A percentile compares a stretch with the other conserved stretches of the same genome.
These are phyloP conservation scores for Purpureocillium takamizusanense DNA, from an alignment of 2,329 filamentous ascomycete species.

Conservation along the genomic window DNA sequence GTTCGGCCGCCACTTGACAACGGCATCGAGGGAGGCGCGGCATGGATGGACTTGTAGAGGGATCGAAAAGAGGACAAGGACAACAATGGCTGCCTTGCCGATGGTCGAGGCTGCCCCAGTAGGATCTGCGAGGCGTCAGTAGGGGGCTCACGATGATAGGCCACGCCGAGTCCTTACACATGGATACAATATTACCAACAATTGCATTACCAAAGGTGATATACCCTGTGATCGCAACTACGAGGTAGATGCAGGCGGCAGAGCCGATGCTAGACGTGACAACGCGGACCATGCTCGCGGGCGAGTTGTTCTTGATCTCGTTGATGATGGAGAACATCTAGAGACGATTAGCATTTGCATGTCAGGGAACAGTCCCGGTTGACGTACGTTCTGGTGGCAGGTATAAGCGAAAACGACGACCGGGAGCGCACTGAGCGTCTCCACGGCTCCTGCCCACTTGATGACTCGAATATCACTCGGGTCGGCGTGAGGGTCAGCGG, in stretches of 20 bases:
- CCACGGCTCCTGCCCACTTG: slow-evolving; percentile 68
- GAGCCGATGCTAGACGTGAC: slow-evolving; percentile 78
- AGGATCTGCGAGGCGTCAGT: slow-evolving; percentile 19
- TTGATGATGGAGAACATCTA: slow-evolving; percentile 99
- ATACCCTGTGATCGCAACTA: slow-evolving; percentile 92
- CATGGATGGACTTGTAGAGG: slow-evolving; percentile 94
- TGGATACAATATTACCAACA: slow-evolving; percentile 84
- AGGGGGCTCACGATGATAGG: too few relatives aligned
- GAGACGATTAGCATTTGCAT: slow-evolving; percentile 10
- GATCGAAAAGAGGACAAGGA: slow-evolving; percentile 93
- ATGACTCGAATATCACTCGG: slow-evolving; percentile 69
- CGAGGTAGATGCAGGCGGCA: slow-evolving; percentile 76
- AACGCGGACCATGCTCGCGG: slow-evolving; percentile 64
- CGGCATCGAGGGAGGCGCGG: slow-evolving; percentile 86
- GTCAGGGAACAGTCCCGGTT: too few relatives aligned
- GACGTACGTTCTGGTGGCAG: slow-evolving; percentile 85
- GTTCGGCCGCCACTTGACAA: slow-evolving; percentile 81
- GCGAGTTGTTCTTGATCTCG: slow-evolving; percentile 80
- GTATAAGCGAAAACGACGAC: slow-evolving; percentile 99
- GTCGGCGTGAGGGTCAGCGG: slow-evolving; percentile 65
- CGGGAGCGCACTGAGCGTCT: slow-evolving; percentile 76
- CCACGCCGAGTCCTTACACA: slow-evolving; percentile 52
- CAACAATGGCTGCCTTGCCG: slow-evolving; percentile 87
- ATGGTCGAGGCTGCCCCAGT: slow-evolving; percentile 69
- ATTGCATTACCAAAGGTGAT: slow-evolving; percentile 89